These are phyloP conservation scores for Metarhizium anisopliae DNA, from an alignment of 2,329 filamentous ascomycete genomes.

Conservation along the genomic window DNA sequence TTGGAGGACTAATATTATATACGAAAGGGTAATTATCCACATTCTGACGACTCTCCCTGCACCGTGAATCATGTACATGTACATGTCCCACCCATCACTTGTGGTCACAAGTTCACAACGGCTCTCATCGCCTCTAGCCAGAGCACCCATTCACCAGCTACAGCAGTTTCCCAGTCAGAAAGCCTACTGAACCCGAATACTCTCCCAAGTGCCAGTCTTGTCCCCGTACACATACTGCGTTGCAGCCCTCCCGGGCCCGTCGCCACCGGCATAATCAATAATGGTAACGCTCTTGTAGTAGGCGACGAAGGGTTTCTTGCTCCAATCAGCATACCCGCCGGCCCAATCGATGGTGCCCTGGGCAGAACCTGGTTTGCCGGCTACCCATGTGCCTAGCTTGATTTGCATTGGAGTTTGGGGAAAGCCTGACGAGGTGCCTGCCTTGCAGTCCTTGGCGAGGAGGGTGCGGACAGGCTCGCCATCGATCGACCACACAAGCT, in stretches of 20 bases:
- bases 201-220: slow-evolving; percentile 29
- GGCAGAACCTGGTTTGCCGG: slow-evolving; percentile 46
- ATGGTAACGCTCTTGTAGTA: slow-evolving; percentile 36
- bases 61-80: no score
- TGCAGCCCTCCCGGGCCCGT: slow-evolving; percentile 21
- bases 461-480: slow-evolving; percentile 52
- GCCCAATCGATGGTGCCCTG: slow-evolving; percentile 65
- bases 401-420: slow-evolving; percentile 68
- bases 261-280: slow-evolving; percentile 32
- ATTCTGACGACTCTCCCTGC: no score
- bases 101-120: no score
- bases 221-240: slow-evolving; percentile 31
- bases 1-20: no score
- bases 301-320: slow-evolving; percentile 30
- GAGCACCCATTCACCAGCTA: no score
- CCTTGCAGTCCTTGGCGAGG: slow-evolving; percentile 46
- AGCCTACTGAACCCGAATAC: slow-evolving; percentile 26
- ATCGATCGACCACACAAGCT: slow-evolving; percentile 58
- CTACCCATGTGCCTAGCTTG: slow-evolving; percentile 61
- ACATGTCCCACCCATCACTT: no score
- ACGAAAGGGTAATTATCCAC: no score
- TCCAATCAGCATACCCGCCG: slow-evolving; percentile 45
- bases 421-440: slow-evolving; percentile 42
- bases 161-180: background rate
- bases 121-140: no score